Conservation (phyloP, 2,329 filamentous ascomycete genomes). For the Aspergillus tamarii region DNA sequence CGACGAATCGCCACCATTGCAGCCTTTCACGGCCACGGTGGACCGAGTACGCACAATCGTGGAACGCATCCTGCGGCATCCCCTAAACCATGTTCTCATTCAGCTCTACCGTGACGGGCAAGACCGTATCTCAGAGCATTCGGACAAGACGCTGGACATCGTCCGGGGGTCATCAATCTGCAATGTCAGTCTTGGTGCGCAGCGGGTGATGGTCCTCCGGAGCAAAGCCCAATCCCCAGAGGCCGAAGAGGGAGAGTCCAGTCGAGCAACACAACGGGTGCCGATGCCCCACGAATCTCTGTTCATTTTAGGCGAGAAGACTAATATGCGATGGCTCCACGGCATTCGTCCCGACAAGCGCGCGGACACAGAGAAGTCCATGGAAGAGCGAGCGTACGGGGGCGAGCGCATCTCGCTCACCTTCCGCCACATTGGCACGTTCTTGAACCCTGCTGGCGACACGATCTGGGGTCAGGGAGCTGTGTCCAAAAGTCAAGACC, state of each 20-base stretch:
- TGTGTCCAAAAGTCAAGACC: slow-evolving; percentile 63
- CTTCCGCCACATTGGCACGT: slow-evolving; percentile 87
- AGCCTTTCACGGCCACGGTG: slow-evolving; percentile 75
- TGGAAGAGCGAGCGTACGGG: slow-evolving; percentile 70
- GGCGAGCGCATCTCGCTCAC: slow-evolving; percentile 88
- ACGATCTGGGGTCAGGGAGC: slow-evolving; percentile 94
- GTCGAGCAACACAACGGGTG: slow-evolving; percentile 67
- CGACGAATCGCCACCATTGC: slow-evolving; percentile 79
- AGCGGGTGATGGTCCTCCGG: slow-evolving; percentile 85
- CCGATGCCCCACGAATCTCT: slow-evolving; percentile 85
- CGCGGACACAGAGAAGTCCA: slow-evolving; percentile 65
- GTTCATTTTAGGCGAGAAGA: slow-evolving; percentile 76
- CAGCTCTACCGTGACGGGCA: slow-evolving; percentile 87
- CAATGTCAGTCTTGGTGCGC: slow-evolving; percentile 90
- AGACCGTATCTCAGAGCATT: slow-evolving; percentile 95
- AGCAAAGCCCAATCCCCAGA: slow-evolving; percentile 61
- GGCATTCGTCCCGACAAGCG: slow-evolving; percentile 89
- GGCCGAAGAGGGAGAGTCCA: slow-evolving; percentile 31
- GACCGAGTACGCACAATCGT: slow-evolving; percentile 67
- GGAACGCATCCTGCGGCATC: slow-evolving; percentile 74
- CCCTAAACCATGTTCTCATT: slow-evolving; percentile 87
- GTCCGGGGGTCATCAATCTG: slow-evolving; percentile 79
- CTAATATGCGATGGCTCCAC: slow-evolving; percentile 88
- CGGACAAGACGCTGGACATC: slow-evolving; percentile 95
- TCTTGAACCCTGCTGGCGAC: slow-evolving; percentile 65